Percentiles rank a stretch among this genome's conserved stretches.
Conservation (phyloP, 2,329 filamentous ascomycete species). For the Coniochaeta sp. region DNA sequence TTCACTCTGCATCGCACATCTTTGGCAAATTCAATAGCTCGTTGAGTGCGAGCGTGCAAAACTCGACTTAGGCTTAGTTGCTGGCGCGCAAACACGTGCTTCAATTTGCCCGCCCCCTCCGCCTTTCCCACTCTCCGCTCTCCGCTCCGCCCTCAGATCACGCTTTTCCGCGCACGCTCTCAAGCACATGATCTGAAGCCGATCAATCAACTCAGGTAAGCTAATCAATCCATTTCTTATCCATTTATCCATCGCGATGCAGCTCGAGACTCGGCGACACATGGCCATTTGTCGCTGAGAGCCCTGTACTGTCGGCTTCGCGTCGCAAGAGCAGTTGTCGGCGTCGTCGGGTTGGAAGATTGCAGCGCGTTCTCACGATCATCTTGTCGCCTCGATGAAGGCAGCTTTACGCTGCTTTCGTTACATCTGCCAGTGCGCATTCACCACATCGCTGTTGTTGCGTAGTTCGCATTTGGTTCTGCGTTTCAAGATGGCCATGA, state of each 20-base stretch:
- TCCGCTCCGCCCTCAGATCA: too few relatives aligned
- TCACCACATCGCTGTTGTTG: too few relatives aligned
- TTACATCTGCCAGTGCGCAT: too few relatives aligned
- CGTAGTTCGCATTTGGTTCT: too few relatives aligned
- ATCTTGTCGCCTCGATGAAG: too few relatives aligned
- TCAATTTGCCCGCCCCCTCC: not conserved
- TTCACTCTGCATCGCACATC: not conserved
- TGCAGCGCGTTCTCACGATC: too few relatives aligned
- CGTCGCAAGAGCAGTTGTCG: too few relatives aligned
- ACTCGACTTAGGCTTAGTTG: not conserved
- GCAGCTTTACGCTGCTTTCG: too few relatives aligned
- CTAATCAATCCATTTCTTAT: not conserved
- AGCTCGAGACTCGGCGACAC: too few relatives aligned
- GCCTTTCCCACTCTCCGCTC: not conserved
- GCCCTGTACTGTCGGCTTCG: not conserved
- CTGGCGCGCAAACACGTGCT: conserved; percentile 5
- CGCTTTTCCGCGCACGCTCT: conserved; percentile 5
- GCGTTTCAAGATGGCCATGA: too few relatives aligned
- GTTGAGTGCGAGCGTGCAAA: not conserved
- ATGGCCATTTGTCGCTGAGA: too few relatives aligned
- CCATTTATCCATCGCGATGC: not conserved
- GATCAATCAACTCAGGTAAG: not conserved
- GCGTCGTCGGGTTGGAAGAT: too few relatives aligned
- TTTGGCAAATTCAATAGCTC: not conserved
- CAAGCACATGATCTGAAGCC: conserved; percentile 6